These are phyloP conservation scores for Ramalina peruviana DNA, from an alignment of 495 filamentous ascomycete species.

Conservation along the genomic window DNA sequence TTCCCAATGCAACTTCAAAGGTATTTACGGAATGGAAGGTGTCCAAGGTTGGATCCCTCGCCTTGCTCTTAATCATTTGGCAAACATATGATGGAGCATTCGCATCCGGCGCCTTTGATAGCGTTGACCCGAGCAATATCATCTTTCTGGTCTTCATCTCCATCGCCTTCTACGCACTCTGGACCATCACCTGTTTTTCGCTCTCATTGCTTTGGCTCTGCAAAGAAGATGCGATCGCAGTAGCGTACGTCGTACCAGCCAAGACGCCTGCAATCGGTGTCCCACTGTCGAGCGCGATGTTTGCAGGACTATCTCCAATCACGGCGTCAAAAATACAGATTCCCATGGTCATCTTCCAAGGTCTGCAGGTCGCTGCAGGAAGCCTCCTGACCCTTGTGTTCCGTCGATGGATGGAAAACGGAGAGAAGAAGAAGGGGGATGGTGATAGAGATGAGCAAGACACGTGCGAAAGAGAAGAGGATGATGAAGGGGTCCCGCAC, in stretches of 20 bases:
- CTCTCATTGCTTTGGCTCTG: constrained; percentile 23
- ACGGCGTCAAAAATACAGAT: constrained; percentile 7
- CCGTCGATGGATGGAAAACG: constrained; percentile 3
- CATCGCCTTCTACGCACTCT: constrained; percentile 22
- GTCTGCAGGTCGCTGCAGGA: constrained; percentile 6
- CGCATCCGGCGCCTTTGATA: constrained; percentile 21
- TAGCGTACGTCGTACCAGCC: constrained; percentile 27
- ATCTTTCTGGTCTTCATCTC: constrained; percentile 29
- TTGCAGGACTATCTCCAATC: constrained; percentile 4
- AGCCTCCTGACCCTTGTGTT: constrained; percentile 7
- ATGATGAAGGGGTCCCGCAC: not conserved
- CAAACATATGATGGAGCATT: constrained; percentile 30
- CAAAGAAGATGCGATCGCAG: constrained; percentile 22
- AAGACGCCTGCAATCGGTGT: constrained; percentile 30
- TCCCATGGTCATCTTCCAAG: constrained; percentile 11
- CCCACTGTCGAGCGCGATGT: constrained; percentile 17
- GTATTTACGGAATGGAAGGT: constrained; percentile 24
- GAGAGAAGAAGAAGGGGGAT: not conserved
- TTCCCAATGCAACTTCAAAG: constrained; percentile 18
- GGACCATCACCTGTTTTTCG: constrained; percentile 19
- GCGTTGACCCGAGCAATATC: constrained; percentile 21
- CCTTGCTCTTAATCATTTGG: constrained; percentile 27
- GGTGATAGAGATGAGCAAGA: not conserved
- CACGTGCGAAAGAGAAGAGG: not conserved
- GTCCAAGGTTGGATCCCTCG: constrained; percentile 21